Evolutionary conservation across 805 yeast species (phyloP), one percentile per base, ranked within the genome.

Genomic region (Metschnikowia vanudenii): DNA sequence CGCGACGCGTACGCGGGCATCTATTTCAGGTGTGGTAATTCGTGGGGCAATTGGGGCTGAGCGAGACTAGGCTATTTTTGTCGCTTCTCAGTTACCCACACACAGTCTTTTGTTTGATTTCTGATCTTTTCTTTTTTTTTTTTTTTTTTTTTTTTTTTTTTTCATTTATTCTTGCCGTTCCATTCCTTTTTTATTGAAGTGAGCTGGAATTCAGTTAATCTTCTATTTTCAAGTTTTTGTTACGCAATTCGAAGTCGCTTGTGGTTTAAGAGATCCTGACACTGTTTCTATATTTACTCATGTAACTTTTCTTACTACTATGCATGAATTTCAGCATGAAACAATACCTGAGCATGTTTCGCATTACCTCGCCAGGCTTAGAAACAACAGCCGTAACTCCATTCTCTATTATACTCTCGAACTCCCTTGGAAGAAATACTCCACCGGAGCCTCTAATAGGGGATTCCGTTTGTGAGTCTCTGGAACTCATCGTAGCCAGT

Each of bases 401-500:
- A 20, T 7, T 26, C 7, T 26, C 28, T 8, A 9, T 6, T 9
- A 26, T 26, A 6, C 28, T 26, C 11, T 26, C 28, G 12, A 26
- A 10, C 28, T 26, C 28, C 9, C 9, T 8, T 26, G 28, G 3
- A 9, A 10, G 28, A 26, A 26, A 6, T 10, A 26, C 28, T 26
- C 28, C 28, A 26, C 34, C 18, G 10, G n/a, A 31, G 22, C 36
- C n/a, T 33, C 36, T 65, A 91, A 61, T 91, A 92, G 14, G 99
- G 99, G 64, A 94, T 94, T 48, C 99, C 99, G 60, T 94, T 94
- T 31, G 99, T 94, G 55, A 94, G 65, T 59, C 96, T 76, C 69
- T 94, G 99, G 81, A 94, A 94, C 70, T 91, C 97, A 63, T 94
- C 99, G 66, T 94, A 94, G 17, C 97, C 98, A 61, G 84, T 87